Base-by-base conservation (phyloP, 1,284 basidiomycete species). In the Ustilago crameri region DNA sequence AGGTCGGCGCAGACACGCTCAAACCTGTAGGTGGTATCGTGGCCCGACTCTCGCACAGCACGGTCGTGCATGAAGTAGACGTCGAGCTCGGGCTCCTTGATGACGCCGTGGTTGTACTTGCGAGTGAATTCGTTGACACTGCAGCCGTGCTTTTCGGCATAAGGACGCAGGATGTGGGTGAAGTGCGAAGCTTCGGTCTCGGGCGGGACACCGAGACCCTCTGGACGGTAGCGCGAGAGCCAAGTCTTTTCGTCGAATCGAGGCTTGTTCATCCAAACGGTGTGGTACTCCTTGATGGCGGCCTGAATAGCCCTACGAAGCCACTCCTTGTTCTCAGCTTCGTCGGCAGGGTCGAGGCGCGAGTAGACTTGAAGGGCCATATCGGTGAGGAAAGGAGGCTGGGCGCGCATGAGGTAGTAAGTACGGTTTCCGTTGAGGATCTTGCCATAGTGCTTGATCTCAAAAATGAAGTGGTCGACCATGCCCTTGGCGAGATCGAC, bases 171-270 rank as follows among this genome's bases (percentile, higher is more conserved):
- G 78, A 98, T 91, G 84, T 96, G 93, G 2, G 94, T 98, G 84
- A 98, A 98, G 85, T 98, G 95, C 9, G 91, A 91, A 2, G 96
- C 94, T 84, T 98, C 95, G 0, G 95, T 98, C 87, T 98, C 95
- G 0, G 95, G 96, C 17, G 94, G 95, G 51, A 98, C 96, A 49
- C 95, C 95, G 5, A 93, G 84, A n/a, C 96, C 95, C 65, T 91
- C 92, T 5, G 95, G 95, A 26, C 94, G 90, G 85, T 90, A 98
- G 47, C 95, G 90, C 0, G 93, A 95, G 14, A 98, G 88, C 35
- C 95, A 95, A 5, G 93, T 93, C 85, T 92, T 92, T 32, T 90
- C 89, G 84, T 98, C 94, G 76, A 96, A 91, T 24, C 95, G 90
- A 18, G 95, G 96, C 82, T 91, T 90, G 9, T 91, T 90, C 79